A percentile compares a stretch with the other conserved stretches of the same genome.
phyloP scores from a whole-genome alignment of 352 stramenopile genomes.

The Plasmopara viticola region DNA sequence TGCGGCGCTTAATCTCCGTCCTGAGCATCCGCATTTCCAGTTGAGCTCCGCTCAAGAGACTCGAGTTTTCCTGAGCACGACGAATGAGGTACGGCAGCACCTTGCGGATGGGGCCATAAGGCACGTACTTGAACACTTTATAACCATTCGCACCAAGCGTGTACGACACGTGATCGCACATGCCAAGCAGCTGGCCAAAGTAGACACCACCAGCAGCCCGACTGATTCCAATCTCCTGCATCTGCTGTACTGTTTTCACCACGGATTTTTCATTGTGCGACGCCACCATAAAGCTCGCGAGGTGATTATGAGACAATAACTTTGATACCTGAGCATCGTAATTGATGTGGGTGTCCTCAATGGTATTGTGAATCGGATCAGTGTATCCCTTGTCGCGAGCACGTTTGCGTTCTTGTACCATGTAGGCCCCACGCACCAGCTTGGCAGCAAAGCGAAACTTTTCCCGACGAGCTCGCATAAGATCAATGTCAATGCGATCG shows the following conservation, averaged over 20 bases:
- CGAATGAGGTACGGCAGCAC: conserved; percentile 97
- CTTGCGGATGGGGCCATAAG: conserved; percentile 94
- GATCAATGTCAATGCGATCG: conserved; percentile 86
- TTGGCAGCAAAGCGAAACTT: conserved; percentile 95
- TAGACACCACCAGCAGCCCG: conserved; percentile 70
- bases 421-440: conserved; percentile 97
- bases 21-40: conserved; percentile 71
- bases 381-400: conserved; percentile 68
- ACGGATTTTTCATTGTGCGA: conserved; percentile 96
- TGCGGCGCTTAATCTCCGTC: conserved; percentile 61
- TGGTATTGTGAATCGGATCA: conserved; percentile 91
- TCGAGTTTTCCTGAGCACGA: conserved; percentile 95
- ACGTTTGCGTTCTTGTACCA: conserved; percentile 93
- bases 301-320: conserved; percentile 79
- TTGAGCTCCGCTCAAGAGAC: conserved; percentile 76
- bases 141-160: conserved; percentile 90
- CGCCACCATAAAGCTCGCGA: conserved; percentile 95
- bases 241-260: conserved; percentile 87
- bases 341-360: conserved; percentile 91
- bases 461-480: conserved; percentile 88
- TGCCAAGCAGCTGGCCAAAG: conserved; percentile 97
- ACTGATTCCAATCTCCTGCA: conserved; percentile 87
- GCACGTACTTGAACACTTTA: conserved; percentile 97
- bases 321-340: conserved; percentile 91
- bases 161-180: conserved; percentile 97